Conservation (phyloP, 2,329 filamentous ascomycete genomes). For the Tolypocladium nubicola region DNA sequence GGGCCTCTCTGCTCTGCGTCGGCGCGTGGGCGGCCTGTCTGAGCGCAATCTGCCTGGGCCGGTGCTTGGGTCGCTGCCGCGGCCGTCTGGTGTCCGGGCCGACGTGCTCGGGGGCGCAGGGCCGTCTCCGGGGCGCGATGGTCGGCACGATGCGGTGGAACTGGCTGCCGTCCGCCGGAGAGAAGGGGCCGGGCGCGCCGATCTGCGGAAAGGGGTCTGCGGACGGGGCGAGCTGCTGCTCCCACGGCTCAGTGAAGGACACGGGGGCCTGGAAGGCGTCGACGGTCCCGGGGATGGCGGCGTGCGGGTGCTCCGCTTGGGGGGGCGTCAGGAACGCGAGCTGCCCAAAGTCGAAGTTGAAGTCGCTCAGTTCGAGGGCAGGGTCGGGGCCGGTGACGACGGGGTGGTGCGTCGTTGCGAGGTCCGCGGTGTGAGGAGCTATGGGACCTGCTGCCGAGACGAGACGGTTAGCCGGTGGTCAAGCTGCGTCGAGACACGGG, state of each 20-base stretch:
- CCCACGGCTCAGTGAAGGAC: constrained; percentile 14
- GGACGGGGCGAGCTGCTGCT: constrained; percentile 6
- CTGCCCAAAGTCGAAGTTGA: constrained; percentile 24
- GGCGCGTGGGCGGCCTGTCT: constrained; percentile 10
- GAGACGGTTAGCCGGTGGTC: constrained; percentile 8
- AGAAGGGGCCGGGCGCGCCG: neutral
- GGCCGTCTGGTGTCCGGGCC: constrained; percentile 12
- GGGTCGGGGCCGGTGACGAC: constrained; percentile 18
- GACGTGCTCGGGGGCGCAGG: constrained; percentile 13
- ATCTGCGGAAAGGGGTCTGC: constrained; percentile 4
- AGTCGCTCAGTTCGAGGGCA: constrained; percentile 19
- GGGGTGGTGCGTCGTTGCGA: constrained; percentile 13
- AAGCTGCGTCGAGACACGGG: constrained; percentile 9
- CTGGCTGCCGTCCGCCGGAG: neutral
- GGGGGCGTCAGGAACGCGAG: constrained; percentile 16
- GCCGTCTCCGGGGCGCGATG: constrained; percentile 5
- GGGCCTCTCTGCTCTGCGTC: constrained; percentile 10
- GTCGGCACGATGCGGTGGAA: constrained; percentile 4
- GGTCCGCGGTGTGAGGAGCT: constrained; percentile 12
- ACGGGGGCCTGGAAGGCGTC: constrained; percentile 6
- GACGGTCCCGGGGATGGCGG: constrained; percentile 8
- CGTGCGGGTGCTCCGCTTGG: constrained; percentile 15
- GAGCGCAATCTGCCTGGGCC: constrained; percentile 21
- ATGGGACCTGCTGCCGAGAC: constrained; percentile 15
- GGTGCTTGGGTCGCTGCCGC: constrained; percentile 13